A percentile compares a stretch with the other conserved stretches of the same genome.
Conservation (phyloP, 2,329 filamentous ascomycete genomes). For the Alternaria longipes region DNA sequence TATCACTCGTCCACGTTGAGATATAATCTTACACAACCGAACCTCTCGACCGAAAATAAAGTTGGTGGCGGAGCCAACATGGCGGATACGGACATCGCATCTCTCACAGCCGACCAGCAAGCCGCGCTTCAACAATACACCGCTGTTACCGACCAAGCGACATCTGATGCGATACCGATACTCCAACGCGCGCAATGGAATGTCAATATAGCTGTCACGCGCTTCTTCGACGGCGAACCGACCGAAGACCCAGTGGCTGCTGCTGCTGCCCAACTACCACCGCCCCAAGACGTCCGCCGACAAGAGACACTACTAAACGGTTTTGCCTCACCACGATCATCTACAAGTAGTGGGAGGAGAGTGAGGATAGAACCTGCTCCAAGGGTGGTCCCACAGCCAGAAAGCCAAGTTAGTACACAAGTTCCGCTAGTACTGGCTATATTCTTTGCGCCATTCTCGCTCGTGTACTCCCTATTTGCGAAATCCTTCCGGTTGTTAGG, state of each 20-base stretch:
- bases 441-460: constrained; percentile 80
- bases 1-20: neutral
- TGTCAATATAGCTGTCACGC: constrained; percentile 92
- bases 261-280: constrained; percentile 70
- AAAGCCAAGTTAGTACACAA: constrained; percentile 70
- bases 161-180: constrained; percentile 78
- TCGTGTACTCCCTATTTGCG: constrained; percentile 77
- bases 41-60: neutral
- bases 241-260: constrained; percentile 77
- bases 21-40: neutral
- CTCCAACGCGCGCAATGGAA: constrained; percentile 95
- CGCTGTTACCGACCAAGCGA: constrained; percentile 84
- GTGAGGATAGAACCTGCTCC: constrained; percentile 73
- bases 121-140: constrained; percentile 87
- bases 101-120: constrained; percentile 81
- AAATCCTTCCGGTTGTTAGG: constrained; percentile 76
- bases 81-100: constrained; percentile 65
- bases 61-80: constrained; percentile 31
- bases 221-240: constrained; percentile 96
- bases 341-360: constrained; percentile 41
- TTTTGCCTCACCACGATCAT: constrained; percentile 51
- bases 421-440: constrained; percentile 80
- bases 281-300: constrained; percentile 69
- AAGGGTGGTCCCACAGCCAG: constrained; percentile 80
- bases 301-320: constrained; percentile 73